Evolutionary conservation across 768 basidiomycete species (phyloP), one percentile per base, ranked within the genome.

Genomic region (Pulveroboletus sp.): DNA sequence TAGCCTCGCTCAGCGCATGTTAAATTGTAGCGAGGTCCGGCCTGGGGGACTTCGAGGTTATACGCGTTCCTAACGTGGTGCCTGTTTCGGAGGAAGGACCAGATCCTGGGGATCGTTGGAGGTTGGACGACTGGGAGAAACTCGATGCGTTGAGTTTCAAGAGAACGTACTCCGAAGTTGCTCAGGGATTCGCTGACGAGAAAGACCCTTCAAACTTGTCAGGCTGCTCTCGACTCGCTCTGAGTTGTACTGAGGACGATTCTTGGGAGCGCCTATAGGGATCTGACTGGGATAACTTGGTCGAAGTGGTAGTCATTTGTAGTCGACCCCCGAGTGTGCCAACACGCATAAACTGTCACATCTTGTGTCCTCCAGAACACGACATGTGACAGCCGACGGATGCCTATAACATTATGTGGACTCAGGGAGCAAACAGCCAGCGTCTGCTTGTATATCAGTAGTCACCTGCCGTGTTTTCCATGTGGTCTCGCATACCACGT

Each of bases 91-190:
- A 60, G 31, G 53, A 45, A 51, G 47, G 38, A 3, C n/a, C 24
- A 1, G 46, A 43, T 5, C 21, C 47, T 13, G 53, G 41, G 13
- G 40, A 51, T 43, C 6, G 17, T 28, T 58, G 50, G 46, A 31
- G 26, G 14, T 27, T 44, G 26, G 32, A 40, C 2, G 63, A 52
- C n/a, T 65, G 64, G 64, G 63, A 63, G 31, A 55, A 50, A 28
- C 15, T 68, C 6, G 58, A 63, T 18, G 43, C n/a, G 9, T n/a
- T 24, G 8, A 40, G 26, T n/a, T 41, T 49, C 41, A 55, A 49
- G 50, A 57, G 50, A 33, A 52, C 53, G 14, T 66, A 65, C 45
- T 60, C 61, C 0, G 63, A 68, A 43, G 66, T 54, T 18, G 56
- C 45, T 26, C 62, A 8, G n/a, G 50, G 49, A 5, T 35, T 51